Evolutionary conservation across 345 rosid species (phyloP), one percentile per base, ranked within the genome.

Genomic region (Ceriops decandra): DNA sequence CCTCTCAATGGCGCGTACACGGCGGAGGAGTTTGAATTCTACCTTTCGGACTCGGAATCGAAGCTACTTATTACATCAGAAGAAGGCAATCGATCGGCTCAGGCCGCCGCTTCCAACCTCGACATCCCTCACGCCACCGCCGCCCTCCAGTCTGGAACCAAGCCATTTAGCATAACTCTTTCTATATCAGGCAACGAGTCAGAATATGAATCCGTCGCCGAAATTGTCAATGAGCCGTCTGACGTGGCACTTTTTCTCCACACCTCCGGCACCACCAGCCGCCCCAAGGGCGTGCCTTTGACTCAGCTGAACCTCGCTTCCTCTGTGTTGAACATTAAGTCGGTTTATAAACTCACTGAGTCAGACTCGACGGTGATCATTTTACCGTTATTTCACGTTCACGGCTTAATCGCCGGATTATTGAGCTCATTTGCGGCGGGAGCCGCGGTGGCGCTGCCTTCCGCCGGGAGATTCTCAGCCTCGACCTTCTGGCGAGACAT

Each of bases 341-440:
- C 92, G 2, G 96, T 89, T 1, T 92, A 92, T 62, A 88, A 77
- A 59, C 84, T 92, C 32, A 81, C 87, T 0, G 93, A 89, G 79
- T 72, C 84, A 0, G 98, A 92, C 79, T 89, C 98, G 49, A 87
- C 98, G 0, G 90, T 92, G 62, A 65, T 92, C 13, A 93, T 92
- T 26, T 84, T 89, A 38, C 98, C 96, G 4, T 68, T 92, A 64
- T 92, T 92, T 76, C 98, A 92, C 60, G 98, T 92, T 66, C 96
- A 92, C 60, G 98, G 98, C 27, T 68, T 90, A 59, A 11, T 92
- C 20, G 93, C 98, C 6, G 98, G 90, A 6, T 57, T 92, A 30
- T 69, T 92, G 52, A 86, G 96, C 80, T 88, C 98, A 1, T 78
- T 92, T 0, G 85, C 78, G 5, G 87, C 91, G 7, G 98, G 96